These are phyloP conservation scores for Incumbomyces lentus DNA, from an alignment of 2,329 filamentous ascomycete genomes.

Conservation along the genomic window DNA sequence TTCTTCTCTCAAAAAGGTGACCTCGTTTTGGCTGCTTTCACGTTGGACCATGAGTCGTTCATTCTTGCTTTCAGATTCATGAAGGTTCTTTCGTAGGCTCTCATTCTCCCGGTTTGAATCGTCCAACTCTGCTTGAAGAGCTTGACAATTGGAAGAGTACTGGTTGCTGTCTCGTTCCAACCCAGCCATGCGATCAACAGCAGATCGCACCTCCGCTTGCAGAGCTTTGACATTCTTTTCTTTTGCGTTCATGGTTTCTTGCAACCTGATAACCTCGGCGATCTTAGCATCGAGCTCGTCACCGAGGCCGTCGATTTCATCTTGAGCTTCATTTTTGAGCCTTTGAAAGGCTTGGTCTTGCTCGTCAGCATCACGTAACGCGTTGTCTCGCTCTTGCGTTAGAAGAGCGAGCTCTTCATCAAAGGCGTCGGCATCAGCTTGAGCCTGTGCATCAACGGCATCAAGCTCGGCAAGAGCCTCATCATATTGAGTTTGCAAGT, in stretches of 20 bases:
- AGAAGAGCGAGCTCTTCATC: conserved; percentile 70
- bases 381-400: conserved; percentile 78
- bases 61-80: conserved; percentile 77
- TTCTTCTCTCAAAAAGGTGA: conserved; percentile 89
- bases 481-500: conserved; percentile 72
- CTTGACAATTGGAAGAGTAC: conserved; percentile 67
- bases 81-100: conserved; percentile 69
- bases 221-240: conserved; percentile 84
- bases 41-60: conserved; percentile 81
- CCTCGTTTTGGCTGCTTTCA: conserved; percentile 85
- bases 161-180: conserved; percentile 82
- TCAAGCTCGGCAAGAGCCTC: conserved; percentile 72
- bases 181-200: conserved; percentile 75
- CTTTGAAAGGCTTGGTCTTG: conserved; percentile 42
- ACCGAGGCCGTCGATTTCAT: conserved; percentile 48
- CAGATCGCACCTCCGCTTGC: conserved; percentile 84
- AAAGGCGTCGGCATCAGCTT: conserved; percentile 69
- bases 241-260: conserved; percentile 61
- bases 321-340: conserved; percentile 48
- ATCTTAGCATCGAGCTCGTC: conserved; percentile 62
- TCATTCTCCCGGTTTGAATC: conserved; percentile 82
- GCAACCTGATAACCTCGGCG: conserved; percentile 58
- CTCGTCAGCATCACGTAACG: conserved; percentile 60
- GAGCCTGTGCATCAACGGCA: conserved; percentile 58
- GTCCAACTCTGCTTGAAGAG: conserved; percentile 70